These are phyloP conservation scores for Penicillium sp. DNA, from an alignment of 2,329 filamentous ascomycete species.

Conservation along the genomic window DNA sequence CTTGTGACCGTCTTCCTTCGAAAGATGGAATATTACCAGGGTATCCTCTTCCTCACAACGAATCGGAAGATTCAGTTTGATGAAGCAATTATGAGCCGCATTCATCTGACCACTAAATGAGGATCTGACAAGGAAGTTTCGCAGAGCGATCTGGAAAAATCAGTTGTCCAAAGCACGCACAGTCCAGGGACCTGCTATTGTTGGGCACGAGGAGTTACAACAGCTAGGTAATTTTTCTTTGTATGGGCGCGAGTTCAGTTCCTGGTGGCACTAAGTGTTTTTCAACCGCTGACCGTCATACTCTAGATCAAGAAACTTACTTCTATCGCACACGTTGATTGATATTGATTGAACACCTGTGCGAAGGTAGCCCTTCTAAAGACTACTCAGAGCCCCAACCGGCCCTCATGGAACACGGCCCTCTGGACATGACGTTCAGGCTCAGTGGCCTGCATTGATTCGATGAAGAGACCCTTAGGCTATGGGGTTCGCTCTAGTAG, in stretches of 20 bases:
- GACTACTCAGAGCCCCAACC: no score
- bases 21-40: slow-evolving; percentile 40
- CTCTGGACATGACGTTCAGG: no score
- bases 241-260: slow-evolving; percentile 18
- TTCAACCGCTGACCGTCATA: no score
- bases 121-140: slow-evolving; percentile 23
- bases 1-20: slow-evolving; percentile 39
- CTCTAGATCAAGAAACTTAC: no score
- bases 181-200: slow-evolving; percentile 12
- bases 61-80: slow-evolving; percentile 40
- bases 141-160: slow-evolving; percentile 33
- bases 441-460: no score
- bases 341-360: no score
- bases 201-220: slow-evolving; percentile 8
- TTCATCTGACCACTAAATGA: slow-evolving; percentile 35
- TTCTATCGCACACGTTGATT: no score
- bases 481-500: no score
- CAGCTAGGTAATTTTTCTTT: slow-evolving; percentile 9
- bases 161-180: slow-evolving; percentile 17
- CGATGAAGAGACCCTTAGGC: no score
- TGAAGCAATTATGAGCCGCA: slow-evolving; percentile 34
- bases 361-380: no score
- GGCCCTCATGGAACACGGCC: no score
- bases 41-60: slow-evolving; percentile 42
- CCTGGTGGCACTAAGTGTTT: no score